Evolutionary conservation across 495 filamentous ascomycete genomes (phyloP), one percentile per base, ranked within the genome.

Genomic region (Podospora australis): DNA sequence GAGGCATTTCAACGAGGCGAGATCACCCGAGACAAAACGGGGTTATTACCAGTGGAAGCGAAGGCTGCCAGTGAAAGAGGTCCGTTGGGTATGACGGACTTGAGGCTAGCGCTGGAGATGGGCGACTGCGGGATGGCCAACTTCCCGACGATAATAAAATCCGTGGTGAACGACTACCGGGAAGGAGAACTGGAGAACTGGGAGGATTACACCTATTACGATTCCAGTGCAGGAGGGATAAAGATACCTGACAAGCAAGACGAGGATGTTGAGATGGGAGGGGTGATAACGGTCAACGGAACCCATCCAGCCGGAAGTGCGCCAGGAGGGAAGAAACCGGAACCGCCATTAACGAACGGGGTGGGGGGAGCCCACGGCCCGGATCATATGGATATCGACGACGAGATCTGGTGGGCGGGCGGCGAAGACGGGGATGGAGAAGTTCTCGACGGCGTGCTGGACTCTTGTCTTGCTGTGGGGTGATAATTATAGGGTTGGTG

Each of bases 71-170:
- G 74, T 49, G 73, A 79, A 53, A 71, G 88, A 20, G 70, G 76
- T 6, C 78, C 85, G 1, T 66, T 97, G 3, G 78, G 83, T 6
- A 86, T 91, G 66, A 78, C 81, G 32, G 92, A 97, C 66, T 62
- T 97, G 32, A 74, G 85, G 42, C 65, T 95, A 16, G 80, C 86
- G 2, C 59, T 96, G 9, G 78, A 84, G 54, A 69, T 95, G 30
- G 83, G 84, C 0, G 81, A 88, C 52, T 81, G 79, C 42, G 78
- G 83, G 21, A 69, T 95, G 19, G 81, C 81, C 10, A 82, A 88
- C 55, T 88, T 92, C 72, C 87, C 86, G 0, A 69, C 87, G 21
- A 71, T 92, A 11, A 72, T 80, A 28, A 79, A 84, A 49, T 77
- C 81, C 48, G 80, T 95, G 45, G 76, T 86, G 66, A 78, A 81